Base-by-base conservation (phyloP, 1,139 yeast species). In the Pichia sp. region DNA sequence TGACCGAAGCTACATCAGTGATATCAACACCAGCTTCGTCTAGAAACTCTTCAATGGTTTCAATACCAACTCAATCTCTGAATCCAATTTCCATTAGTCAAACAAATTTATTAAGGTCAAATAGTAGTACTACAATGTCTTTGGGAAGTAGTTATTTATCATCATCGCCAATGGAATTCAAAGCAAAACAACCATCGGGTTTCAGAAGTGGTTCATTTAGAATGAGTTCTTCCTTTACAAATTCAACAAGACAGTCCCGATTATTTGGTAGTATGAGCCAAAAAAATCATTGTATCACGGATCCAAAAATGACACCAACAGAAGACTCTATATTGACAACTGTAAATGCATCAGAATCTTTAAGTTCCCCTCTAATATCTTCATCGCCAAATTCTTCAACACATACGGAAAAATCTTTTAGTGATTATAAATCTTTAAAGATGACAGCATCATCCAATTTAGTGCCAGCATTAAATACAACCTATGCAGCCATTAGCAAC, bases 81-180 rank as follows among this genome's bases (percentile, higher is more conserved):
- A 46, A 49, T 20, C 47, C 53, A 13, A 42, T 49, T 16, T 42
- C 46, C 5, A 48, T 48, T 24, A 48, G 24, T 36, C 45, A 38
- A 20, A 25, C 45, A 9, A 38, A 26, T 13, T 13, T 42, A 4
- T 18, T 42, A 3, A 44, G 49, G 35, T 39, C 50, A 11, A 41
- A 42, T 24, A 48, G 48, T 43, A 34, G 18, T 35, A 40, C 29
- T 15, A 8, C 29, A 32, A n/a, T 22, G 12, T 13, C 25, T 6
- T 25, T 16, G 15, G 4, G 49, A 1, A 49, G 42, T 26, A 29
- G 30, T 32, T 41, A 50, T 39, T 4, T 48, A 7, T 53, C 61
- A 2, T 55, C 59, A 8, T 60, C 64, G 1, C 62, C 64, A 4
- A 25, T 55, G 26, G 60, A 58, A 12, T 54, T 59, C 40, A 56